Evolutionary conservation across 257 asterid species (phyloP).

Genomic region (Solanum bukasovii): DNA sequence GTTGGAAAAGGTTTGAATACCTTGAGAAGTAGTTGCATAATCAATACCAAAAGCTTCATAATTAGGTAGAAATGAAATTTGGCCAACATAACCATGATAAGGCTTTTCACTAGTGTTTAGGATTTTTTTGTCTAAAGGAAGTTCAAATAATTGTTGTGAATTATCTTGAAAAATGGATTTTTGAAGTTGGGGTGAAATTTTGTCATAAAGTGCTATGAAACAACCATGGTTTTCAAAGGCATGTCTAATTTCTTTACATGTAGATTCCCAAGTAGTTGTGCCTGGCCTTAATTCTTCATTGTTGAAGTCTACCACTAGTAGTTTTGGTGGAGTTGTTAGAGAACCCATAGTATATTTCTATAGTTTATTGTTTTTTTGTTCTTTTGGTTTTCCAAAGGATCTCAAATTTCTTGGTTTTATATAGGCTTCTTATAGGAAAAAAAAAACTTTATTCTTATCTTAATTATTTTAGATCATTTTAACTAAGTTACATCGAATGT

Average conservation of each 20-base stretch:
- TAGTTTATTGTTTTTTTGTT: background rate
- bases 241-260: conserved; percentile 32
- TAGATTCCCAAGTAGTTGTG: conserved; percentile 31
- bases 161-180: conserved; percentile 35
- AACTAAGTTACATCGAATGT: background rate
- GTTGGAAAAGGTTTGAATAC: conserved; percentile 40
- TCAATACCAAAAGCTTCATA: conserved; percentile 72
- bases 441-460: too few relatives aligned
- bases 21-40: conserved; percentile 49
- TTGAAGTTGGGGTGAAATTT: conserved; percentile 38
- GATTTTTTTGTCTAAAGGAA: conserved; percentile 36
- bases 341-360: conserved; percentile 37
- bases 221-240: conserved; percentile 71
- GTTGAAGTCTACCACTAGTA: conserved; percentile 41
- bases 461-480: background rate
- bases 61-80: conserved; percentile 56
- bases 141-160: conserved; percentile 42
- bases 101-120: conserved; percentile 49
- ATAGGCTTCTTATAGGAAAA: background rate
- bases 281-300: conserved; percentile 39
- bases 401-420: background rate
- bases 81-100: conserved; percentile 78
- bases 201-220: conserved; percentile 43
- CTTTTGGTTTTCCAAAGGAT: background rate
- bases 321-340: conserved; percentile 8